Evolutionary conservation across 2,329 filamentous ascomycete genomes (phyloP).

Genomic region (Diplocarpon rosae): DNA sequence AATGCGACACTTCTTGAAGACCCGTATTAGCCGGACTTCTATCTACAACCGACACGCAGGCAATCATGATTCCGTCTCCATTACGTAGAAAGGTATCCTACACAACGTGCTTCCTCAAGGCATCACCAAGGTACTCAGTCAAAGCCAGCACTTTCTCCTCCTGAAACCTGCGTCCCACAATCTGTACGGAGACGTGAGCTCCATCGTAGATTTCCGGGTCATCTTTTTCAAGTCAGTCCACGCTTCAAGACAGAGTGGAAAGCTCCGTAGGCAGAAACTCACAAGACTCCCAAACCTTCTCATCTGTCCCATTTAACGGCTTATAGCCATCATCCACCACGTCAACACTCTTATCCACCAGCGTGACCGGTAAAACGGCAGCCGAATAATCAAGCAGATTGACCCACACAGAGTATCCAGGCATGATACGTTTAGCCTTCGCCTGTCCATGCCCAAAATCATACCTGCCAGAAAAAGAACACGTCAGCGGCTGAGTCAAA

Average conservation of each 20-base stretch:
- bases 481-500: neutral
- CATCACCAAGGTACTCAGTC: conserved; percentile 19
- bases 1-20: too few relatives aligned
- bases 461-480: conserved; percentile 7
- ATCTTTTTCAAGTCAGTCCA: conserved; percentile 30
- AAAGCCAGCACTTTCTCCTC: conserved; percentile 43
- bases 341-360: conserved; percentile 32
- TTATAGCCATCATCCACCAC: conserved; percentile 28
- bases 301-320: conserved; percentile 34
- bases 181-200: conserved; percentile 41
- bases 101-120: conserved; percentile 16
- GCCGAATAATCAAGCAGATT: conserved; percentile 50
- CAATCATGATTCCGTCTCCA: too few relatives aligned
- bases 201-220: conserved; percentile 31
- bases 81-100: neutral
- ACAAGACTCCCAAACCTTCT: conserved; percentile 37
- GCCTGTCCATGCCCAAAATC: conserved; percentile 7
- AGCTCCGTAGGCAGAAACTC: conserved; percentile 32
- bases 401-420: conserved; percentile 14
- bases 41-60: too few relatives aligned
- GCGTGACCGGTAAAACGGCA: conserved; percentile 42
- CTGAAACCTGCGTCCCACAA: conserved; percentile 39
- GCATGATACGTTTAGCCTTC: conserved; percentile 14
- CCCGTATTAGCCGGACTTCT: too few relatives aligned
- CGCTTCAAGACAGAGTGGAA: conserved; percentile 30